phyloP scores from a whole-genome alignment of 768 basidiomycete genomes.

The Mrakia gelida region DNA sequence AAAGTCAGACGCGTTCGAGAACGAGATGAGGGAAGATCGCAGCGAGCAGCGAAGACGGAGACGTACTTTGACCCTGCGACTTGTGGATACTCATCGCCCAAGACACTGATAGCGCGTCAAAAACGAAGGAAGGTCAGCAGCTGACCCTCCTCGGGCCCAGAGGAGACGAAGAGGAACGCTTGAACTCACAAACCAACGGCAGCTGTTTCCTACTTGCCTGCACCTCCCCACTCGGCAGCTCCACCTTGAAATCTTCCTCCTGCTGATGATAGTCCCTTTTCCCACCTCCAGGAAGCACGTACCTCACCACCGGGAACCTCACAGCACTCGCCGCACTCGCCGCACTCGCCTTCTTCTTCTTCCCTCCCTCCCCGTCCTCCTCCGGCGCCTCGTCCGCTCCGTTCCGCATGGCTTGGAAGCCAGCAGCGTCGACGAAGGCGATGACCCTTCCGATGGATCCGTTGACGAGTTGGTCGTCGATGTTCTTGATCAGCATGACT shows the following conservation, averaged over 20 bases:
- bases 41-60: too few relatives aligned
- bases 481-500: slow-evolving; percentile 95
- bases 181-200: slow-evolving; percentile 34
- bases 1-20: background rate
- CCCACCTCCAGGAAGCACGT: slow-evolving; percentile 59
- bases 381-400: background rate
- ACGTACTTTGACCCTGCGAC: slow-evolving; percentile 77
- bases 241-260: slow-evolving; percentile 78
- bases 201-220: slow-evolving; percentile 79
- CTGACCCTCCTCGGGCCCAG: slow-evolving; percentile 42
- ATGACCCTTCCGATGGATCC: slow-evolving; percentile 85
- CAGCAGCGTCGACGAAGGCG: slow-evolving; percentile 58
- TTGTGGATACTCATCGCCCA: slow-evolving; percentile 99
- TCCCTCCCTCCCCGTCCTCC: slow-evolving; percentile 26
- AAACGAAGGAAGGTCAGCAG: background rate
- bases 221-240: slow-evolving; percentile 78
- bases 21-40: background rate
- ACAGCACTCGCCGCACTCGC: background rate
- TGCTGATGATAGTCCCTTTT: slow-evolving; percentile 54
- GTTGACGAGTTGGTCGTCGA: slow-evolving; percentile 85
- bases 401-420: slow-evolving; percentile 45
- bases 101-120: slow-evolving; percentile 48
- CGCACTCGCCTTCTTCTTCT: background rate
- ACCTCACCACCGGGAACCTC: slow-evolving; percentile 68
- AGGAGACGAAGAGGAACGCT: background rate